Evolutionary conservation across 2,329 filamentous ascomycete genomes (phyloP), one percentile per base, ranked within the genome.

Genomic region (Clarireedia paspali): DNA sequence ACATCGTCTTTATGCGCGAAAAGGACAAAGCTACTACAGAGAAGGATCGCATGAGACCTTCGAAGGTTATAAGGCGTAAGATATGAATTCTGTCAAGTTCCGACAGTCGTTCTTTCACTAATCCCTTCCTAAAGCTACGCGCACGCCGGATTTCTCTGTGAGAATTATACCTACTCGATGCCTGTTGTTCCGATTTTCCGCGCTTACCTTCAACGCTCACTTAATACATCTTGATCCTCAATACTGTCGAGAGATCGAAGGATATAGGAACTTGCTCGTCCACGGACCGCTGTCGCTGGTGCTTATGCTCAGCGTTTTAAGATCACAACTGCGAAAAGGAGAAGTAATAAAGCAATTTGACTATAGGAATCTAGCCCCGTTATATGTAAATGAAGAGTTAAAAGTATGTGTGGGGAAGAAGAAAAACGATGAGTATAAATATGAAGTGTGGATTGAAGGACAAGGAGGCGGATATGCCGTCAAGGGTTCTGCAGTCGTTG

Each of bases 201-300:
- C 91, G 0, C 80, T 99, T 36, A 92, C 88, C 2, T 91, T 90
- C 75, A 99, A 99, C 71, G 89, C 90, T 1, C 94, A 99, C 71
- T 77, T 80, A 15, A 96, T 99, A 63, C 94, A 99, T 72, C 77
- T 95, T 23, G 88, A 96, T 70, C 79, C 78, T 1, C 67, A 77
- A 45, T 95, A 89, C 71, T 84, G 84, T 51, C 78, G 79, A 40
- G 74, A 80, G 12, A 74, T 84, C 12, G 94, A 97, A 70, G 88
- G 88, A 10, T 85, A 95, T 68, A 78, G 78, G 5, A 81, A 84
- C 58, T 75, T 90, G 26, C 78, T 97, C 15, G 88, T 97, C 55
- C 94, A 97, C 66, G 94, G 94, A 0, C 92, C 94, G 0, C 74
- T 99, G 53, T 84, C 83, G 1, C 77, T 95, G 42, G 85, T 86